Percentiles rank a stretch among this genome's conserved stretches.
Evolutionary conservation across 2,329 filamentous ascomycete species (phyloP).

Genomic region (Aspergillus transmontanensis): DNA sequence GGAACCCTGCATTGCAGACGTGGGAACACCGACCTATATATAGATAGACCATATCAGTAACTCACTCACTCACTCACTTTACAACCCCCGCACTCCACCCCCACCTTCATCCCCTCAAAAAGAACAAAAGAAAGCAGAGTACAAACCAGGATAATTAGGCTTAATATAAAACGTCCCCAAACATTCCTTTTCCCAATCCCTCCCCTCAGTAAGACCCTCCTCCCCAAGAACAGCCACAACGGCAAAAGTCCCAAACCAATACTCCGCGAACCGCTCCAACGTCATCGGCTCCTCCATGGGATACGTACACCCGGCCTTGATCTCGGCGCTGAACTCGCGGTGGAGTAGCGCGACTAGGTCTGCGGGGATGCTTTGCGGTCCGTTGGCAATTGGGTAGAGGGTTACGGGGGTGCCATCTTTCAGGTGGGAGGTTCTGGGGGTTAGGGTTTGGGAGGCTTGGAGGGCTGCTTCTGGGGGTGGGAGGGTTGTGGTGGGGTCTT

Average conservation of each 20-base stretch:
- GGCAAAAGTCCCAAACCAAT: slow-evolving; percentile 45
- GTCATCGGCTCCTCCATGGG: slow-evolving; percentile 40
- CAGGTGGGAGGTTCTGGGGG: slow-evolving; percentile 27
- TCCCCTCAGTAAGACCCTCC: slow-evolving; percentile 24
- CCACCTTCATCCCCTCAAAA: background rate
- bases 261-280: slow-evolving; percentile 34
- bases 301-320: slow-evolving; percentile 39
- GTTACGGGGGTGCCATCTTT: slow-evolving; percentile 28
- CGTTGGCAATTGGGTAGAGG: slow-evolving; percentile 32
- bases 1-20: slow-evolving; percentile 42
- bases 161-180: slow-evolving; percentile 46
- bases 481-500: slow-evolving; percentile 35
- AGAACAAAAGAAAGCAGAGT: background rate
- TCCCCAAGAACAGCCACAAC: slow-evolving; percentile 31
- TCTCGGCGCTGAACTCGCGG: slow-evolving; percentile 38
- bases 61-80: too few species aligned
- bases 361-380: slow-evolving; percentile 23
- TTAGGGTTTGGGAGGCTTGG: slow-evolving; percentile 24
- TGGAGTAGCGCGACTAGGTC: slow-evolving; percentile 33
- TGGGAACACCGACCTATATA: slow-evolving; percentile 41
- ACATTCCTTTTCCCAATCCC: slow-evolving; percentile 39
- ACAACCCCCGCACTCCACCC: too few species aligned
- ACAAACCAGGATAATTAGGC: slow-evolving; percentile 44
- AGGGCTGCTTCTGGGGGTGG: slow-evolving; percentile 27
- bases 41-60: background rate